Conservation (phyloP, 208 protist genomes). For the Leishmania arabica region DNA sequence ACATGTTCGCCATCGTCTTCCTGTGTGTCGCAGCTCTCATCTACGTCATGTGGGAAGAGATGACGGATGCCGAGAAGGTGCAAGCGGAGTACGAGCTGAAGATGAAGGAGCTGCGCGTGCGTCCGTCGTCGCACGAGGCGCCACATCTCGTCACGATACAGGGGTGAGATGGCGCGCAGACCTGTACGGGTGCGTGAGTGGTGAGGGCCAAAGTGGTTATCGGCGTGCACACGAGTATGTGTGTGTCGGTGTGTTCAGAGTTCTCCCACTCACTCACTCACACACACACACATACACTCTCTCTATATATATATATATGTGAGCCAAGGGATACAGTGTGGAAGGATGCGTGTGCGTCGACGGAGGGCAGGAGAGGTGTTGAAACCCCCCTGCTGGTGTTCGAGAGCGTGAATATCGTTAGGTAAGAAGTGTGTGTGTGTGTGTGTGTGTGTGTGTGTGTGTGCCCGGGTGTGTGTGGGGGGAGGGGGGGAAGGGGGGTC, state of each 20-base stretch:
- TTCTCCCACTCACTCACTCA: no score
- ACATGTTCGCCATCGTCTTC: slow-evolving; percentile 63
- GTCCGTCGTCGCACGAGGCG: slow-evolving; percentile 23
- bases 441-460: not conserved
- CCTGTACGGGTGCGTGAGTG: not conserved
- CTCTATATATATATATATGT: not conserved
- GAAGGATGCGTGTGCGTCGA: not conserved
- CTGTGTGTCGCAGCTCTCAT: slow-evolving; percentile 58
- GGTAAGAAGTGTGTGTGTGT: not conserved
- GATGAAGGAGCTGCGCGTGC: slow-evolving; percentile 45
- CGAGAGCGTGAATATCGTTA: not conserved
- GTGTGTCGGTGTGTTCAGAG: not conserved
- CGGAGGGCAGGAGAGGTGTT: not conserved
- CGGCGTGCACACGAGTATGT: not conserved
- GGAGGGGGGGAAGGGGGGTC: no score
- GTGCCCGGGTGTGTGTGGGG: no score
- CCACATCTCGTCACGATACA: slow-evolving; percentile 19
- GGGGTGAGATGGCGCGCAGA: slow-evolving; percentile 1
- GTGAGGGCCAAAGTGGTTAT: not conserved
- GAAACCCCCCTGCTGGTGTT: not conserved
- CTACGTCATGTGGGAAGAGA: slow-evolving; percentile 82
- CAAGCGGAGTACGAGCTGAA: slow-evolving; percentile 65
- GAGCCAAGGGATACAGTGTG: not conserved
- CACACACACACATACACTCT: no score
- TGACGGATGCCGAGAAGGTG: slow-evolving; percentile 74